A percentile compares a stretch with the other conserved stretches of the same genome.
Evolutionary conservation across 805 yeast genomes (phyloP).

Genomic region (Ogataea angusta): DNA sequence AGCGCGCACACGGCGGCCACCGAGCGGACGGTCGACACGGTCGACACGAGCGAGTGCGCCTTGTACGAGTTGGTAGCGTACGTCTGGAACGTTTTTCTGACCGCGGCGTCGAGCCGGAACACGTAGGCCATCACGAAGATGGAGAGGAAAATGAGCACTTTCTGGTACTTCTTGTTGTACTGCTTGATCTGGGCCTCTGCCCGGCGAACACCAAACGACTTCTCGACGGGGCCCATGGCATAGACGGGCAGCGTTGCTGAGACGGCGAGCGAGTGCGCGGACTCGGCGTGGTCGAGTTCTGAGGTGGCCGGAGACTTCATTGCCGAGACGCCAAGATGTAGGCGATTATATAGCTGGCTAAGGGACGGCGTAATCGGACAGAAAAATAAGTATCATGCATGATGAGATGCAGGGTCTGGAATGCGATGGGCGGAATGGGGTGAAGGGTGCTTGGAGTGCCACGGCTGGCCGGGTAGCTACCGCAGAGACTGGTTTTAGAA

Average conservation of each 20-base stretch:
- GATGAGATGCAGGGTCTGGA: neutral
- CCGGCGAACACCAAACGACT: neutral
- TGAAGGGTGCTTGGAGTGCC: too few relatives aligned
- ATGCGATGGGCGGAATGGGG: too few relatives aligned
- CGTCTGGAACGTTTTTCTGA: slow-evolving; percentile 35
- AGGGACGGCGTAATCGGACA: neutral
- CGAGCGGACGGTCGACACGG: slow-evolving; percentile 22
- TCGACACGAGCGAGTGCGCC: slow-evolving; percentile 24
- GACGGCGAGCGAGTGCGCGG: neutral
- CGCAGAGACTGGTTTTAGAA: too few relatives aligned
- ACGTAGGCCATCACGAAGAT: slow-evolving; percentile 1
- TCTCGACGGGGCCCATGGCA: neutral
- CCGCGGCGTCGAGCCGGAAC: slow-evolving; percentile 26
- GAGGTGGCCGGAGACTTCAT: neutral
- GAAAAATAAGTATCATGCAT: neutral
- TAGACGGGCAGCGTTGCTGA: neutral
- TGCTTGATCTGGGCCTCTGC: slow-evolving; percentile 1
- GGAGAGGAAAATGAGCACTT: neutral
- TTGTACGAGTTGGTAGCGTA: slow-evolving; percentile 28
- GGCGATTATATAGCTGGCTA: neutral
- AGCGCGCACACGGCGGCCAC: slow-evolving; percentile 23
- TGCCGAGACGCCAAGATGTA: neutral
- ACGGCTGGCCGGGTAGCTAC: too few relatives aligned
- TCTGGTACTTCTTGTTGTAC: neutral
- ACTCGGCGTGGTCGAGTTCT: neutral